Evolutionary conservation across 2,329 filamentous ascomycete species (phyloP).

Genomic region (Claviceps sorghi): DNA sequence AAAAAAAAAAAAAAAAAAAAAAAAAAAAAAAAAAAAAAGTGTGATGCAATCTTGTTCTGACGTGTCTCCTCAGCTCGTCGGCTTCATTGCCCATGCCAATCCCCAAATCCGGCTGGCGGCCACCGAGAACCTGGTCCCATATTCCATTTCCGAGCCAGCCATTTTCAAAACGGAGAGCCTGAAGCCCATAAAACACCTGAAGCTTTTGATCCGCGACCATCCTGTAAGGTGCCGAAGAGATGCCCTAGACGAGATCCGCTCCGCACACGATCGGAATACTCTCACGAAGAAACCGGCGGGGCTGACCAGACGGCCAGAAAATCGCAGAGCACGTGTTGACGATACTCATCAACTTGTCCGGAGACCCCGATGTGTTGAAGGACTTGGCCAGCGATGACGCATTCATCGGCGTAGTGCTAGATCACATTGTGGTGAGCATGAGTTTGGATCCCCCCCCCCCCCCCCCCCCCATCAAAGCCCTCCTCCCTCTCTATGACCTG

Average conservation of each 20-base stretch:
- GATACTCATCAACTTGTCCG: constrained; percentile 75
- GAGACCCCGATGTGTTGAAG: constrained; percentile 61
- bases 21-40: background rate
- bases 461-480: background rate
- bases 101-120: constrained; percentile 79
- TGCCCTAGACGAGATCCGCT: background rate
- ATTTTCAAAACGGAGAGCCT: constrained; percentile 76
- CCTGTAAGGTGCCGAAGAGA: constrained; percentile 36
- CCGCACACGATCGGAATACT: background rate
- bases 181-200: constrained; percentile 71
- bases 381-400: constrained; percentile 61
- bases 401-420: constrained; percentile 62
- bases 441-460: background rate
- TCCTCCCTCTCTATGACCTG: background rate
- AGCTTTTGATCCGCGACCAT: constrained; percentile 74
- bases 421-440: constrained; percentile 54
- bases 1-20: constrained; percentile 9
- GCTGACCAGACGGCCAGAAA: constrained; percentile 32
- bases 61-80: constrained; percentile 51
- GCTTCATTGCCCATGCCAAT: constrained; percentile 85
- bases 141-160: constrained; percentile 53
- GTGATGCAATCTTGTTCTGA: background rate
- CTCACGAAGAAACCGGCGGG: background rate
- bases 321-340: constrained; percentile 89
- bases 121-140: constrained; percentile 75